A percentile compares a stretch with the other conserved stretches of the same genome.
Evolutionary conservation across 306 rosid species (phyloP).

Genomic region (Casuarina equisetifolia): DNA sequence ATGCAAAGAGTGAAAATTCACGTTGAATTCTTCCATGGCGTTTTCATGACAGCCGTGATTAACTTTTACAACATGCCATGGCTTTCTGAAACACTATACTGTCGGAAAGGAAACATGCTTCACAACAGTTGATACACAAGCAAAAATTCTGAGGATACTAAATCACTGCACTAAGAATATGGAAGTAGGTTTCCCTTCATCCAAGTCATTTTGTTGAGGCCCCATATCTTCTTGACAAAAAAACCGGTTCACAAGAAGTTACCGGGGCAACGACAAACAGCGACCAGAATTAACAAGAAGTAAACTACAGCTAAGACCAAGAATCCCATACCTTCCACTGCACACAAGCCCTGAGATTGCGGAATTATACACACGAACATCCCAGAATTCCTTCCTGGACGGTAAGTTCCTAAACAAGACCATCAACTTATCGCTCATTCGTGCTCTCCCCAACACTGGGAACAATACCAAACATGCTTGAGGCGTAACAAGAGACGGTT

Average conservation of each 20-base stretch:
- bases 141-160: not conserved
- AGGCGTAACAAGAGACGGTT: slow-evolving; percentile 61
- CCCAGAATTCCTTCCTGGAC: slow-evolving; percentile 49
- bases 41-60: not conserved
- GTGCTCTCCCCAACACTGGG: slow-evolving; percentile 73
- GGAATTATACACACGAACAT: slow-evolving; percentile 76
- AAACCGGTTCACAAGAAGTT: not conserved
- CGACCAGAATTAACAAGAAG: not conserved
- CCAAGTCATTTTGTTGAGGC: not conserved
- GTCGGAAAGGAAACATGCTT: not conserved
- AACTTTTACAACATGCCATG: not conserved
- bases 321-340: slow-evolving; percentile 52
- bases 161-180: not conserved
- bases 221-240: not conserved
- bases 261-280: not conserved
- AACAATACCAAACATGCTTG: slow-evolving; percentile 66
- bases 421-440: slow-evolving; percentile 70
- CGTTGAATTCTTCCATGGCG: not conserved
- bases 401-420: slow-evolving; percentile 63
- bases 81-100: not conserved
- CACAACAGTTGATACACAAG: not conserved
- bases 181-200: not conserved
- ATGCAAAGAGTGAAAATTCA: not conserved
- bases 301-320: slow-evolving; percentile 20
- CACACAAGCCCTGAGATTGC: slow-evolving; percentile 70